Conservation (phyloP, 305 asterid species). For the Solanum hybrid region DNA sequence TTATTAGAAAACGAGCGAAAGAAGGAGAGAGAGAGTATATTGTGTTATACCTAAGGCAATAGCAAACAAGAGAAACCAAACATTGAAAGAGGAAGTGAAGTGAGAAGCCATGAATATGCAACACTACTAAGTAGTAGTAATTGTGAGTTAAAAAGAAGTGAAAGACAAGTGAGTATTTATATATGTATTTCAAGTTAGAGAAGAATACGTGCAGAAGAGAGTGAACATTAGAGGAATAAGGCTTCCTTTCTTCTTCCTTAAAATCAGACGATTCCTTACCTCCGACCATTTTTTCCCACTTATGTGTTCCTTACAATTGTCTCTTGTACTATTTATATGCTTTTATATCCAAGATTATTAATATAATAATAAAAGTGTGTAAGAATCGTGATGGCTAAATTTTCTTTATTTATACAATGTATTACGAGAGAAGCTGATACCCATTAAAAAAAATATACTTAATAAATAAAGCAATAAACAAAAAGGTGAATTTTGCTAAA, state of each 20-base stretch:
- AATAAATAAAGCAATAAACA: neutral
- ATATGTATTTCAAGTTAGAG: neutral
- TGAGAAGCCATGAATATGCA: constrained; percentile 18
- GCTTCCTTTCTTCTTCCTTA: constrained; percentile 43
- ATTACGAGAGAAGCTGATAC: neutral
- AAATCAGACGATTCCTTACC: constrained; percentile 52
- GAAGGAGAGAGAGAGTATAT: neutral
- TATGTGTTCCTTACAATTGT: constrained; percentile 1
- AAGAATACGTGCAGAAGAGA: constrained; percentile 44
- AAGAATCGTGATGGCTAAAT: neutral
- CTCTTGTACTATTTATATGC: neutral
- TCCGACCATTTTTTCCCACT: neutral
- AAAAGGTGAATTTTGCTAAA: neutral
- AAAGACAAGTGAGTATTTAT: neutral
- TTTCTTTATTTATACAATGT: neutral
- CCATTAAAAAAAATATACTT: neutral
- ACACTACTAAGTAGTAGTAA: neutral
- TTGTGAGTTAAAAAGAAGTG: neutral
- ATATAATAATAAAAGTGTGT: neutral
- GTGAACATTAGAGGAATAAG: constrained; percentile 9
- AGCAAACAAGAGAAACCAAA: constrained; percentile 21
- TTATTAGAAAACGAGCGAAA: too few species aligned
- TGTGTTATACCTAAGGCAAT: constrained; percentile 32
- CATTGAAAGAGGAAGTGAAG: neutral
- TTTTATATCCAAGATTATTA: neutral